Evolutionary conservation across 2,329 filamentous ascomycete species (phyloP).

Genomic region (Fusarium napiforme): DNA sequence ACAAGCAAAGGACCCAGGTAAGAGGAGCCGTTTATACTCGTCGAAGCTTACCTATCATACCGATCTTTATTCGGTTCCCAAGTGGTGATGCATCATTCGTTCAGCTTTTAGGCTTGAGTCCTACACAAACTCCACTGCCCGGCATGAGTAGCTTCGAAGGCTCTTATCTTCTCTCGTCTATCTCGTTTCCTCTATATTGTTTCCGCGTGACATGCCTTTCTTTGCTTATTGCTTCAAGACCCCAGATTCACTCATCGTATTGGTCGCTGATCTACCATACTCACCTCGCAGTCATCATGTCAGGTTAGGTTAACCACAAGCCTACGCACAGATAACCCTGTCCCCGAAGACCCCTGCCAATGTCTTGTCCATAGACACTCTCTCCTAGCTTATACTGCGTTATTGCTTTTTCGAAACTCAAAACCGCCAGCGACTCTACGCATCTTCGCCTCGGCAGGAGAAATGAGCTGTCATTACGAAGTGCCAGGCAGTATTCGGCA

Average conservation of each 20-base stretch:
- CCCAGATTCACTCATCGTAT: conserved; percentile 6
- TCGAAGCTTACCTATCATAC: neutral
- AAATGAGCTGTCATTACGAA: conserved; percentile 9
- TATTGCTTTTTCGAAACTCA: conserved; percentile 27
- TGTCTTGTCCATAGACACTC: conserved; percentile 24
- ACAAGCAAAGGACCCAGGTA: neutral
- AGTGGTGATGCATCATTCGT: neutral
- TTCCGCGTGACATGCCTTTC: conserved; percentile 14
- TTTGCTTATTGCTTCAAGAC: conserved; percentile 19
- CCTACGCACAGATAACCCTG: conserved; percentile 7
- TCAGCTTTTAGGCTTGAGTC: conserved; percentile 1
- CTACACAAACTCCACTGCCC: conserved; percentile 22
- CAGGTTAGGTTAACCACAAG: conserved; percentile 6
- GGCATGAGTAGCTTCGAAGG: conserved; percentile 22
- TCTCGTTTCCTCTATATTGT: conserved; percentile 25
- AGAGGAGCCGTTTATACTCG: neutral
- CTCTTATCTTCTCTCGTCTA: conserved; percentile 15
- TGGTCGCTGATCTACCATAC: conserved; percentile 25
- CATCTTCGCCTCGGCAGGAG: conserved; percentile 4
- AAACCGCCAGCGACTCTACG: conserved; percentile 9
- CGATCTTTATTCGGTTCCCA: neutral
- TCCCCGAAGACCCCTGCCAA: conserved; percentile 4
- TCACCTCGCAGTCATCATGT: conserved; percentile 10
- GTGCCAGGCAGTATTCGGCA: neutral
- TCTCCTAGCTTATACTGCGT: conserved; percentile 29